These are phyloP conservation scores for Saturnispora diversa DNA, from an alignment of 805 yeast genomes.

Conservation along the genomic window DNA sequence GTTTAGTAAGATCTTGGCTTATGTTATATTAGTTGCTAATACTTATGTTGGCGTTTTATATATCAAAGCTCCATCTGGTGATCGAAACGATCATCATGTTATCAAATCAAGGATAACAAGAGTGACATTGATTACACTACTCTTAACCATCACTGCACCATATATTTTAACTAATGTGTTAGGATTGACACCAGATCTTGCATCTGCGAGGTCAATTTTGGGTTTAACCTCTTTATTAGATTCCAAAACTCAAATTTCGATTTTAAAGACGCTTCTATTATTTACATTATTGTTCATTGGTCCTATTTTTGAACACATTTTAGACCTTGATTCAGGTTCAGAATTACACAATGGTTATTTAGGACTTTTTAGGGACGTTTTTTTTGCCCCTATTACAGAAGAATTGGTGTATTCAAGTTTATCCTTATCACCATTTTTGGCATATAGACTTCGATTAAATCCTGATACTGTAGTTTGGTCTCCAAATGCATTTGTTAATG, in stretches of 20 bases:
- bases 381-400: constrained; percentile 73
- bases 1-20: constrained; percentile 15
- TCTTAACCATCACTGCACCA: constrained; percentile 29
- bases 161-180: constrained; percentile 20
- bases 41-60: constrained; percentile 42
- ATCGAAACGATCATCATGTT: constrained; percentile 38
- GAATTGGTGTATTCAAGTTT: constrained; percentile 60
- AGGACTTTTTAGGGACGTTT: constrained; percentile 39
- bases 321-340: not conserved
- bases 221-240: constrained; percentile 16
- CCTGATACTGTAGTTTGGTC: constrained; percentile 12
- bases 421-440: constrained; percentile 13
- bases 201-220: constrained; percentile 11
- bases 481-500: constrained; percentile 6
- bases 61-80: constrained; percentile 18
- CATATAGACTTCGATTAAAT: not conserved
- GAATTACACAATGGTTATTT: constrained; percentile 6
- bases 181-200: constrained; percentile 11
- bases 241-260: not conserved
- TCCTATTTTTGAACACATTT: constrained; percentile 20
- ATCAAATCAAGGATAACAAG: constrained; percentile 35
- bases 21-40: constrained; percentile 32
- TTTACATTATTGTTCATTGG: constrained; percentile 29
- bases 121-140: constrained; percentile 28
- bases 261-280: constrained; percentile 15